Conservation (phyloP, 73 alveolate species). For the Diophrys appendiculata region DNA sequence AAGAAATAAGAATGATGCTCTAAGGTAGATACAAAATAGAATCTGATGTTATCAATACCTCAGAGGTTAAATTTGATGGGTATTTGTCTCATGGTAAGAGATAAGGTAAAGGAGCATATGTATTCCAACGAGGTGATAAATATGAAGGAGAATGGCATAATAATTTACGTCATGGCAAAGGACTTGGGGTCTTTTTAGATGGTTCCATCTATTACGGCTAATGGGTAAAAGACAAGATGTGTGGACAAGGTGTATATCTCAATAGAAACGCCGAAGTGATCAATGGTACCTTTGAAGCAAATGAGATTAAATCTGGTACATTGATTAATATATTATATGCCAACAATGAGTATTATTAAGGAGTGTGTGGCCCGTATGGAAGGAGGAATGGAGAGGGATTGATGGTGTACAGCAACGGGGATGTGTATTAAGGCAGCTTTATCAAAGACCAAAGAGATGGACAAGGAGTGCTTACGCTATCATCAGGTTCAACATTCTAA, state of each 20-base stretch:
- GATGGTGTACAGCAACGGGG: slow-evolving; percentile 14
- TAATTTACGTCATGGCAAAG: slow-evolving; percentile 61
- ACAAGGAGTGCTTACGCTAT: slow-evolving; percentile 17
- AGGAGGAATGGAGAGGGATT: slow-evolving; percentile 9
- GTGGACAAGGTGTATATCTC: slow-evolving; percentile 56
- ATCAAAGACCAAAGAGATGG: slow-evolving; percentile 18
- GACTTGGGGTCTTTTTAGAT: slow-evolving; percentile 64
- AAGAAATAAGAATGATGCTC: background rate
- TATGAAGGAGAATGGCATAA: slow-evolving; percentile 61
- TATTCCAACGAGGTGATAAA: slow-evolving; percentile 43
- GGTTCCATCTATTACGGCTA: slow-evolving; percentile 67
- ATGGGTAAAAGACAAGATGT: slow-evolving; percentile 52
- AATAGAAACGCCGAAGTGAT: slow-evolving; percentile 3
- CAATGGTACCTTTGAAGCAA: background rate
- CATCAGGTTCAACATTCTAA: background rate
- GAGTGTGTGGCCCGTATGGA: background rate
- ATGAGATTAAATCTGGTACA: background rate
- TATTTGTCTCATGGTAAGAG: background rate
- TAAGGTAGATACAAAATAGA: background rate
- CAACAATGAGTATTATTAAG: background rate
- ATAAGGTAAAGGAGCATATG: background rate
- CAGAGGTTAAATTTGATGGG: background rate
- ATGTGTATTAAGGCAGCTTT: slow-evolving; percentile 7
- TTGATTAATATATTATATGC: slow-evolving; percentile 2
- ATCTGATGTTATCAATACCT: background rate